Evolutionary conservation across 2,329 filamentous ascomycete species (phyloP).

Genomic region (Curvularia verruculosa): DNA sequence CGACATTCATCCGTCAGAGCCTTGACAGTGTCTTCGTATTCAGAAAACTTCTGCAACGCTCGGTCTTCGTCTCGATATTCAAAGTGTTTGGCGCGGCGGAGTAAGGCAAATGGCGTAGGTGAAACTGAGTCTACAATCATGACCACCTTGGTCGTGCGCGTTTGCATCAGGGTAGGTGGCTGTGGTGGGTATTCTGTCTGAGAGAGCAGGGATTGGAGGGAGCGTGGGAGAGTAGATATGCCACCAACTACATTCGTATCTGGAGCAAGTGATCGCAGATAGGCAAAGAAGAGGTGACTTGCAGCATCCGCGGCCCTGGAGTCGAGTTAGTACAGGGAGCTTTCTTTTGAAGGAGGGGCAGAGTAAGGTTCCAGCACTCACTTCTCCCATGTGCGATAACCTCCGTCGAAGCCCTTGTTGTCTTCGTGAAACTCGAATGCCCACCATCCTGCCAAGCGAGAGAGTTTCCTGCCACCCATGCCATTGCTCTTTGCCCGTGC

Average conservation of each 20-base stretch:
- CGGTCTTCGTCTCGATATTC: conserved; percentile 89
- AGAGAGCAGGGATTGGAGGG: conserved; percentile 85
- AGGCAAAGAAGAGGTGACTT: conserved; percentile 97
- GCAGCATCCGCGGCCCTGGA: conserved; percentile 88
- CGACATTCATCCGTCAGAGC: conserved; percentile 93
- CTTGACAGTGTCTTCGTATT: conserved; percentile 85
- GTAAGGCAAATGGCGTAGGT: conserved; percentile 87
- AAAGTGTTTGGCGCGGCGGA: conserved; percentile 91
- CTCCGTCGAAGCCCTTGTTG: conserved; percentile 90
- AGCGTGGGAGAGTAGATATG: conserved; percentile 86
- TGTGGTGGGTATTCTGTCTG: conserved; percentile 95
- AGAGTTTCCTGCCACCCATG: conserved; percentile 89
- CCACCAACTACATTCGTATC: conserved; percentile 72
- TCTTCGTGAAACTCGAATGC: conserved; percentile 90
- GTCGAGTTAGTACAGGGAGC: conserved; percentile 38
- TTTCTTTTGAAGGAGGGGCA: too few relatives aligned
- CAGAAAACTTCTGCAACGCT: conserved; percentile 83
- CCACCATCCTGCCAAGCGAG: conserved; percentile 97
- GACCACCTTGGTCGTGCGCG: conserved; percentile 83
- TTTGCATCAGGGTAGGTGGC: conserved; percentile 75
- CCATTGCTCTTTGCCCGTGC: conserved; percentile 94
- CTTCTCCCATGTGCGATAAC: conserved; percentile 87
- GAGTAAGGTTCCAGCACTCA: conserved; percentile 51
- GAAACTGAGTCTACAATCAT: conserved; percentile 98
- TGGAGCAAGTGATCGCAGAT: conserved; percentile 87